Evolutionary conservation across 495 filamentous ascomycete species (phyloP), one percentile per base, ranked within the genome.

Genomic region (Xylaria venustula): DNA sequence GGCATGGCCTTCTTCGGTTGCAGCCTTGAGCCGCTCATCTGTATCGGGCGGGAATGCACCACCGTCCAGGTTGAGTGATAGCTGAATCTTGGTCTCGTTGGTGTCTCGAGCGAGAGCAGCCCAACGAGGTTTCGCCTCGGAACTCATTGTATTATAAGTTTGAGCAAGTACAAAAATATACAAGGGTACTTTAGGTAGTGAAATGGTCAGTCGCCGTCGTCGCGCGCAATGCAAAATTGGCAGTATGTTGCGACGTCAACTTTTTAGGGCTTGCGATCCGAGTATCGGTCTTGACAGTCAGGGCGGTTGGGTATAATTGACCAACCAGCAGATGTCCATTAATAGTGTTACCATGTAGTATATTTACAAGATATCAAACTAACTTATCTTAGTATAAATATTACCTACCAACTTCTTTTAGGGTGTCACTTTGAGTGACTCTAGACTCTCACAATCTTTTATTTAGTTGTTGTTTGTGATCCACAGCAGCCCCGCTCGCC

Each of bases 61-160:
- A 68, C 94, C 94, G 72, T 98, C 94, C 49, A 98, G 81, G 73
- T 90, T 93, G 58, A 98, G 81, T n/a, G 89, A 87, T 47, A 98
- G 79, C 68, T 90, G 83, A 75, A 98, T 94, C 73, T 95, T 95
- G 70, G 94, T 98, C 78, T 98, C 94, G 77, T 97, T 97, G 64
- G 94, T 98, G 75, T 88, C 83, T 71, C 94, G 91, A 44, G 87
- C 84, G 67, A 97, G 75, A 58, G 87, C 82, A 19, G 90, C 86
- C 64, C 86, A 91, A 65, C 93, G 90, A 32, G 77, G 73, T 19
- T 59, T 69, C 45, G 67, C 61, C 37, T 67, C 48, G 42, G 71
- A 67, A 32, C 63, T 72, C 79, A 81, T 82, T n/a, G 62, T 58
- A 36, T 56, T 11, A 3, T 11, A 8, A n/a, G 32, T 60, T 54